phyloP scores from a whole-genome alignment of 2,329 filamentous ascomycete species.

The Colletotrichum filicis region DNA sequence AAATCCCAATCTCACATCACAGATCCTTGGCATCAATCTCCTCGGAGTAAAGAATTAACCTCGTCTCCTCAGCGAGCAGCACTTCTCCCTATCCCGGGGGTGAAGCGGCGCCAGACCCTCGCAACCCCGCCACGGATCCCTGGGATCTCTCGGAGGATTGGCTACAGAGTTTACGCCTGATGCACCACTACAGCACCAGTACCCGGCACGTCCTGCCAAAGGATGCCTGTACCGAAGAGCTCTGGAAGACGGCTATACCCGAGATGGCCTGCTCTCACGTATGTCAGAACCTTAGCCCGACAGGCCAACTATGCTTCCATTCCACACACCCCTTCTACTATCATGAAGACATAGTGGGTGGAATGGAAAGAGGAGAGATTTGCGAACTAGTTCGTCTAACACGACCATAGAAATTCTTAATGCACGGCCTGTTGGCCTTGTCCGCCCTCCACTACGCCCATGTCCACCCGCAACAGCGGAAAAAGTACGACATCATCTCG shows the following conservation, averaged over 20 bases:
- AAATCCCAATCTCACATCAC: neutral
- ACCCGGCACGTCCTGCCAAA: constrained; percentile 44
- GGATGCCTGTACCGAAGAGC: constrained; percentile 31
- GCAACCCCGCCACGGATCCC: constrained; percentile 15
- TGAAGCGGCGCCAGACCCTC: neutral
- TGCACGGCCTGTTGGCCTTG: constrained; percentile 46
- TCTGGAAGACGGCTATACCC: constrained; percentile 34
- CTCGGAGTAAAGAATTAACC: neutral
- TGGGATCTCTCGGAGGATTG: constrained; percentile 40
- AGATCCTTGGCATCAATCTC: neutral
- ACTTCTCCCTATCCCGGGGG: constrained; percentile 13
- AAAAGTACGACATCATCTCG: constrained; percentile 41
- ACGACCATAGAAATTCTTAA: constrained; percentile 40
- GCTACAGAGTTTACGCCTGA: constrained; percentile 48
- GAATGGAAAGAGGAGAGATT: neutral
- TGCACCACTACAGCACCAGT: constrained; percentile 47
- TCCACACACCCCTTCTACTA: constrained; percentile 25
- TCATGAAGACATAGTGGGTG: constrained; percentile 39
- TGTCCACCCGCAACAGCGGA: constrained; percentile 38
- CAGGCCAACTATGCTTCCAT: neutral
- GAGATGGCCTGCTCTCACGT: constrained; percentile 32
- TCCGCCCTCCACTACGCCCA: constrained; percentile 45
- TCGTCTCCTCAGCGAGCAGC: neutral
- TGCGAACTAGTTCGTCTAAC: neutral
- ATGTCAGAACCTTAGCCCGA: neutral